Evolutionary conservation across 768 basidiomycete species (phyloP).

Genomic region (Amanita phalloides): DNA sequence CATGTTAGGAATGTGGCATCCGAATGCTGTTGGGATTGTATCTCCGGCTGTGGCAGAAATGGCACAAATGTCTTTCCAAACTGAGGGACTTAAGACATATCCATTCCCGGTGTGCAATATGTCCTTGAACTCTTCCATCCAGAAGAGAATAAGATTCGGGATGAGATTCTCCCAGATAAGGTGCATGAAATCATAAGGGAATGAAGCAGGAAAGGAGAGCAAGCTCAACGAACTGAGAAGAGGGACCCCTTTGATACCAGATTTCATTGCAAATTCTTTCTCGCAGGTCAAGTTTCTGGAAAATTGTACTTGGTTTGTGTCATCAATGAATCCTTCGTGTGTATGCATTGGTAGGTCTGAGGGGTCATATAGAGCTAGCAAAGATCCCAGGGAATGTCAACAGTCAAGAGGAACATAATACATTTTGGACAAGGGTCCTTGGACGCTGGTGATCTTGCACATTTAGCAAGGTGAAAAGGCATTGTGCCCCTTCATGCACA

Average conservation of each 20-base stretch:
- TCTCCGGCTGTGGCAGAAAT: too few species aligned
- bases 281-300: conserved; percentile 4
- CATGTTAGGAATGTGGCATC: too few species aligned
- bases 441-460: conserved; percentile 22
- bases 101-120: too few species aligned
- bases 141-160: too few species aligned
- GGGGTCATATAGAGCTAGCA: conserved; percentile 13
- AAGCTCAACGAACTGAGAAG: conserved; percentile 4
- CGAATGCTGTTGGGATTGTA: too few species aligned
- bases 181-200: conserved; percentile 28
- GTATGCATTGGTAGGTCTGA: conserved; percentile 21
- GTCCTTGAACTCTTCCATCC: too few species aligned
- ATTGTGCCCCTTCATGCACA: conserved; percentile 33
- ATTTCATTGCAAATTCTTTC: neutral
- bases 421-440: conserved; percentile 2
- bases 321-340: conserved; percentile 17
- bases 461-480: conserved; percentile 21
- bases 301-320: conserved; percentile 14
- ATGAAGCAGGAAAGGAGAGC: conserved; percentile 25
- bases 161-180: too few species aligned
- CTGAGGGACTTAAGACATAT: too few species aligned
- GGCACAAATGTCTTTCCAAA: too few species aligned
- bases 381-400: neutral
- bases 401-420: conserved; percentile 19
- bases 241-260: too few species aligned